A percentile compares a stretch with the other conserved stretches of the same genome.
These are phyloP conservation scores for Podospora didyma DNA, from an alignment of 495 filamentous ascomycete genomes.

Conservation along the genomic window DNA sequence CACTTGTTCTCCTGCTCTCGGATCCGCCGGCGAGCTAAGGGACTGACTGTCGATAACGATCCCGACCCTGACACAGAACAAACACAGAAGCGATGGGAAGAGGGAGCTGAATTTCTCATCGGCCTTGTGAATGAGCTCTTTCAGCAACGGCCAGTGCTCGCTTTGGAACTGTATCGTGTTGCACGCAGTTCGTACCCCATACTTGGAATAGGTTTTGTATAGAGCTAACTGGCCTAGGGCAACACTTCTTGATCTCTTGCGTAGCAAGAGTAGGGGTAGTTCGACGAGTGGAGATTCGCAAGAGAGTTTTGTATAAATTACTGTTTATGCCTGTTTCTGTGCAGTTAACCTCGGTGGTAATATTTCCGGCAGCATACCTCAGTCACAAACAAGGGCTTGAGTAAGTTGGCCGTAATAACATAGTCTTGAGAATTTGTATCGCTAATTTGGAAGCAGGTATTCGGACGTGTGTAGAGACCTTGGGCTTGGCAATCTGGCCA, in stretches of 20 bases:
- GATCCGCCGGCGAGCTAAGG: not conserved
- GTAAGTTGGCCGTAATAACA: not conserved
- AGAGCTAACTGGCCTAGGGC: not conserved
- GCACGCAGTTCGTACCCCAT: not conserved
- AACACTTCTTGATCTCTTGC: not conserved
- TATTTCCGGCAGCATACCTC: not conserved
- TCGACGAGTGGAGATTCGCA: not conserved
- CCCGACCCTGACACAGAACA: not conserved
- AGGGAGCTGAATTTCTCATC: not conserved
- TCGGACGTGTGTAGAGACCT: not conserved
- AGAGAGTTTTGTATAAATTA: not conserved
- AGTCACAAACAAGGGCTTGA: not conserved
- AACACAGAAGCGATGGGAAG: not conserved
- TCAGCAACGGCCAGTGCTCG: not conserved
- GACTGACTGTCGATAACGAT: not conserved
- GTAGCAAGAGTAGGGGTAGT: not conserved
- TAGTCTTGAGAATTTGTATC: not conserved
- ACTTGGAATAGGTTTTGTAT: not conserved
- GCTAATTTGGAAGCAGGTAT: not conserved
- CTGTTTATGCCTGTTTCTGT: not conserved
- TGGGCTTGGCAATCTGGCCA: not conserved
- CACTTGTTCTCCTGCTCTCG: not conserved
- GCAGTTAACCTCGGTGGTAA: not conserved
- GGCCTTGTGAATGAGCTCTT: not conserved
- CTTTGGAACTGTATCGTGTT: not conserved